Evolutionary conservation across 2,329 filamentous ascomycete genomes (phyloP).

Genomic region (Cadophora luteo-olivacea): DNA sequence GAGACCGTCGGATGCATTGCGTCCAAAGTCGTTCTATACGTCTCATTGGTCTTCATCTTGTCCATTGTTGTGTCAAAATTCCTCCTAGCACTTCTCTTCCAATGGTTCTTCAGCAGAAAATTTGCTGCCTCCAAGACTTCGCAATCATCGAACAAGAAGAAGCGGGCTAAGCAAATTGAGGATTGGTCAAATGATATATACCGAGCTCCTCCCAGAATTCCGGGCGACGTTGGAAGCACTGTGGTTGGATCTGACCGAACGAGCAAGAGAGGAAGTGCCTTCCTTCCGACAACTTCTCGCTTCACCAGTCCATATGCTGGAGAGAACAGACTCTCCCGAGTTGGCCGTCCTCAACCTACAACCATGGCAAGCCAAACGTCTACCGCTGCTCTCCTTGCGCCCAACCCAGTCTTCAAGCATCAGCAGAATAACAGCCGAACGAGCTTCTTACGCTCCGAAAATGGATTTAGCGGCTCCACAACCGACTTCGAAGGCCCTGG

Average conservation of each 20-base stretch:
- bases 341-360: constrained; percentile 67
- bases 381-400: constrained; percentile 73
- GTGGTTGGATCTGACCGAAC: constrained; percentile 68
- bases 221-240: constrained; percentile 74
- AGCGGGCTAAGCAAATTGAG: constrained; percentile 91
- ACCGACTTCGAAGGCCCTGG: constrained; percentile 74
- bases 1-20: constrained; percentile 97
- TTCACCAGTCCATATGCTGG: constrained; percentile 90
- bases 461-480: constrained; percentile 55
- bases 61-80: constrained; percentile 89
- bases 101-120: constrained; percentile 91
- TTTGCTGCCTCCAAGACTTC: constrained; percentile 88
- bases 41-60: constrained; percentile 89
- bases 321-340: constrained; percentile 65
- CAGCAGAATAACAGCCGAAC: constrained; percentile 66
- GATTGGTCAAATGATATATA: constrained; percentile 99
- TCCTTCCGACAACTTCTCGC: constrained; percentile 91
- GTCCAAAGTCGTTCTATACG: constrained; percentile 94
- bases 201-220: constrained; percentile 81
- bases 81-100: constrained; percentile 85
- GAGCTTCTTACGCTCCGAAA: constrained; percentile 69
- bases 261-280: constrained; percentile 81
- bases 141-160: constrained; percentile 79
- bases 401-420: constrained; percentile 71
- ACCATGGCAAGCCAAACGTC: constrained; percentile 93